Evolutionary conservation across 1,139 yeast species (phyloP).

Genomic region (Geotrichum macrosporum): DNA sequence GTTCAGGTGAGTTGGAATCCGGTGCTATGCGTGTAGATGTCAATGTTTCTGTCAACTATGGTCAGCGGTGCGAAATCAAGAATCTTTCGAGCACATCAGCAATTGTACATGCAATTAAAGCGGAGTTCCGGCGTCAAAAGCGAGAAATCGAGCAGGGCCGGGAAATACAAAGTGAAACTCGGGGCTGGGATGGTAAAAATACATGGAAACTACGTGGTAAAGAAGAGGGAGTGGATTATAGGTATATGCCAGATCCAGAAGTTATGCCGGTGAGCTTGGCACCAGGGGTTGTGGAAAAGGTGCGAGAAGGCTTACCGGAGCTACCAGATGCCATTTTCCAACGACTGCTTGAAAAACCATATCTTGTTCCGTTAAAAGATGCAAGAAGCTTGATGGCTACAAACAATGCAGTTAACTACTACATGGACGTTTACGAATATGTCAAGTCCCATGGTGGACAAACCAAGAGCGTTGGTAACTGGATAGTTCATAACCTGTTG

Average conservation of each 20-base stretch:
- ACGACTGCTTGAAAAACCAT: conserved; percentile 50
- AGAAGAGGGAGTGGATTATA: conserved; percentile 78
- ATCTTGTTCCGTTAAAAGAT: conserved; percentile 61
- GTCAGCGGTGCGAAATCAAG: conserved; percentile 77
- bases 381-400: conserved; percentile 58
- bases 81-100: conserved; percentile 83
- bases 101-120: conserved; percentile 68
- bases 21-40: conserved; percentile 97
- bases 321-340: conserved; percentile 59
- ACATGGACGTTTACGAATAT: conserved; percentile 43
- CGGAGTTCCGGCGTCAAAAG: conserved; percentile 71
- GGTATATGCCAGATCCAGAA: conserved; percentile 95
- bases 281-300: conserved; percentile 39
- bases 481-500: conserved; percentile 78
- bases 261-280: conserved; percentile 56
- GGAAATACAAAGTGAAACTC: conserved; percentile 59
- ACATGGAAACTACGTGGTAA: conserved; percentile 69
- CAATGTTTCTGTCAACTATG: conserved; percentile 64
- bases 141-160: conserved; percentile 39
- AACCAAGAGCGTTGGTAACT: conserved; percentile 53
- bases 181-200: conserved; percentile 81
- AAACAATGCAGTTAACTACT: conserved; percentile 47
- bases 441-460: conserved; percentile 27
- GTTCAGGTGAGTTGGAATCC: conserved; percentile 86
- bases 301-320: conserved; percentile 49